Evolutionary conservation across 306 rosid species (phyloP).

Genomic region (Ziziphus jujuba): DNA sequence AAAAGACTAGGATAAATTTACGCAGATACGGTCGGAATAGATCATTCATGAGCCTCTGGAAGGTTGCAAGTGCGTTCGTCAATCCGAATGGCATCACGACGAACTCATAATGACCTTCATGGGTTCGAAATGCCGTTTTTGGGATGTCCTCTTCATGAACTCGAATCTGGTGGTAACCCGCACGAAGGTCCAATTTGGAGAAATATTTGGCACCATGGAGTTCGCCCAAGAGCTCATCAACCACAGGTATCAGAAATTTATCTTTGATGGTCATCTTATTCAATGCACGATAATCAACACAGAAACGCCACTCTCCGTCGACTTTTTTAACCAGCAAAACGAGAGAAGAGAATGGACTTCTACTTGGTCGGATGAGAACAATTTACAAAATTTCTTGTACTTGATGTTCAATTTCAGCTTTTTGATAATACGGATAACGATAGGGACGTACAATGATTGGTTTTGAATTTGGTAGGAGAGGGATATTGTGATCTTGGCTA

Average conservation of each 20-base stretch:
- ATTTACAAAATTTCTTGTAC: not conserved
- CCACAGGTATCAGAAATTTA: not conserved
- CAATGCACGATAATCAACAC: not conserved
- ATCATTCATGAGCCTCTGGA: not conserved
- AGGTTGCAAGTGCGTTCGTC: not conserved
- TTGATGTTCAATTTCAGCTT: not conserved
- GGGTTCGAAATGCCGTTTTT: not conserved
- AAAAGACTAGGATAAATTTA: slow-evolving; percentile 1
- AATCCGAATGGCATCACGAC: not conserved
- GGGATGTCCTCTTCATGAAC: not conserved
- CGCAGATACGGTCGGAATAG: not conserved
- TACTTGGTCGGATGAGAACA: not conserved
- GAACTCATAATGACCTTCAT: not conserved
- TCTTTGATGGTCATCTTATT: not conserved
- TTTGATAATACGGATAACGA: not conserved
- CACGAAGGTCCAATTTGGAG: not conserved
- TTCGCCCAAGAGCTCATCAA: not conserved
- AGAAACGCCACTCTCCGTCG: not conserved
- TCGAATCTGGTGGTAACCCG: not conserved
- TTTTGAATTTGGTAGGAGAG: no score
- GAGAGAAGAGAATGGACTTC: not conserved
- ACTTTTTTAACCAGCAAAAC: not conserved
- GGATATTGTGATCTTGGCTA: not conserved
- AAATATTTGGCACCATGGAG: not conserved
- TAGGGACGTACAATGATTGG: not conserved